These are phyloP conservation scores for Daedaleopsis nitida DNA, from an alignment of 768 basidiomycete genomes.

Conservation along the genomic window DNA sequence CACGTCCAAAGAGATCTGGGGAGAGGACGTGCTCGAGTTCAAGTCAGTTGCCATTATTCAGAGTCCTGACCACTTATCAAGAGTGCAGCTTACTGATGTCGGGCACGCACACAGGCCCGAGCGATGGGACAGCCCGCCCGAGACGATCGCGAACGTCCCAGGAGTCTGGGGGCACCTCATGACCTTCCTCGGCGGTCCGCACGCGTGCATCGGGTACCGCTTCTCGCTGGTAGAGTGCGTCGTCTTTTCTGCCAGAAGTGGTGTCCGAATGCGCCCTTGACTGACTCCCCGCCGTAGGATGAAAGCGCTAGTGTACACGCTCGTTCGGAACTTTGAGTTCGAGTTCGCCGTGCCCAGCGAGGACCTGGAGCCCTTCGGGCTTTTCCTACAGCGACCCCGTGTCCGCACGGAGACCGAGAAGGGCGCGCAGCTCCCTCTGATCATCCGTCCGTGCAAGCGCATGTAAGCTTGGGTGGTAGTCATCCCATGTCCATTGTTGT, in stretches of 20 bases:
- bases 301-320: slow-evolving; percentile 34
- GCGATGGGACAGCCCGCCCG: slow-evolving; percentile 56
- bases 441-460: slow-evolving; percentile 16
- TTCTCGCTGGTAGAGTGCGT: slow-evolving; percentile 64
- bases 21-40: slow-evolving; percentile 64
- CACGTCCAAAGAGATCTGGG: slow-evolving; percentile 56
- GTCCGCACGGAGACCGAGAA: slow-evolving; percentile 13
- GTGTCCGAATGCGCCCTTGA: neutral
- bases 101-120: slow-evolving; percentile 49
- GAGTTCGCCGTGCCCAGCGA: slow-evolving; percentile 29
- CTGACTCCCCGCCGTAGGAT: slow-evolving; percentile 19
- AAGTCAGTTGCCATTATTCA: slow-evolving; percentile 37
- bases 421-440: slow-evolving; percentile 26
- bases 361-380: slow-evolving; percentile 21
- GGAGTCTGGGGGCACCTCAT: slow-evolving; percentile 62
- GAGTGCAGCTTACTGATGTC: neutral
- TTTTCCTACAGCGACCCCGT: slow-evolving; percentile 24
- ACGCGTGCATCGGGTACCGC: slow-evolving; percentile 67
- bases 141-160: slow-evolving; percentile 47
- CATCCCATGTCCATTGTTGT: neutral
- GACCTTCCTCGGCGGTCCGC: slow-evolving; percentile 65
- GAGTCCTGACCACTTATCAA: neutral
- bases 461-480: neutral
- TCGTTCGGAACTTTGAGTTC: slow-evolving; percentile 34
- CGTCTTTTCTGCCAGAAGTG: neutral